A percentile compares a stretch with the other conserved stretches of the same genome.
Conservation (phyloP, 495 filamentous ascomycete genomes). For the Aspergillus cristatus region DNA sequence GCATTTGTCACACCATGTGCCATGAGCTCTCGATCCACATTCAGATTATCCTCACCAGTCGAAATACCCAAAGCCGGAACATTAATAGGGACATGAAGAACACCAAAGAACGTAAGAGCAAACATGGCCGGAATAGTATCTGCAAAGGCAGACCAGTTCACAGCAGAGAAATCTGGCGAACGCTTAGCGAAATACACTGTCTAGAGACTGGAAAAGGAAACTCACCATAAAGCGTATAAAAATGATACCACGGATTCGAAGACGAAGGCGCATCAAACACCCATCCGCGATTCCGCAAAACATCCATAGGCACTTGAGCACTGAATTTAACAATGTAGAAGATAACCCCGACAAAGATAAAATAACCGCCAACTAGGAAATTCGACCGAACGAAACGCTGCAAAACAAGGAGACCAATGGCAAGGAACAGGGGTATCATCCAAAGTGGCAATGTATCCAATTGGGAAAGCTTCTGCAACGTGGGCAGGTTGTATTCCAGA, state of each 20-base stretch:
- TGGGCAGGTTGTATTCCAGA: conserved; percentile 68
- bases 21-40: conserved; percentile 86
- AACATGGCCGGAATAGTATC: conserved; percentile 91
- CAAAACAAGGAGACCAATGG: conserved; percentile 63
- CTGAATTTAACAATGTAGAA: conserved; percentile 76
- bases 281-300: conserved; percentile 68
- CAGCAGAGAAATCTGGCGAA: conserved; percentile 65
- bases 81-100: conserved; percentile 96
- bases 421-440: conserved; percentile 69
- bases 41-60: conserved; percentile 80
- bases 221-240: conserved; percentile 88
- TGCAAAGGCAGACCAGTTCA: conserved; percentile 71
- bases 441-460: conserved; percentile 71
- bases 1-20: conserved; percentile 91
- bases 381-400: conserved; percentile 68
- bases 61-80: conserved; percentile 85
- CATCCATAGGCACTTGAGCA: conserved; percentile 49
- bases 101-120: conserved; percentile 92
- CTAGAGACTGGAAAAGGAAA: not conserved
- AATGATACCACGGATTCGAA: conserved; percentile 90
- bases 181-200: no score
- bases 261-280: conserved; percentile 77
- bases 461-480: conserved; percentile 59
- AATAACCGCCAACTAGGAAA: conserved; percentile 79
- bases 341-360: conserved; percentile 64